Evolutionary conservation across 2,329 filamentous ascomycete species (phyloP).

Genomic region (Colletotrichum chrysophilum): DNA sequence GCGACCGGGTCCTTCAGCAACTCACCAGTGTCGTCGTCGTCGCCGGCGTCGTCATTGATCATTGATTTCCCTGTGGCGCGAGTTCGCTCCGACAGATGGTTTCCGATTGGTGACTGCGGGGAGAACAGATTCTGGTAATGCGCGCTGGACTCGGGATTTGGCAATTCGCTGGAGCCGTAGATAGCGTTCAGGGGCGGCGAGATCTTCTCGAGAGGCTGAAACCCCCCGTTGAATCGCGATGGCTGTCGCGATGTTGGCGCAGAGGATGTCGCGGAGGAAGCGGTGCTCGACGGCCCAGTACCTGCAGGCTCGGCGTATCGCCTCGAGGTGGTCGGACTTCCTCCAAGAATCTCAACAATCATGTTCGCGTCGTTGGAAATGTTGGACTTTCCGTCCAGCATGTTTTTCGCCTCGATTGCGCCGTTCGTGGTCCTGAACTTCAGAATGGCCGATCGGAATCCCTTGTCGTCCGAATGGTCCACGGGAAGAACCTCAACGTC

Average conservation of each 20-base stretch:
- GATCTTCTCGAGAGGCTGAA: conserved; percentile 65
- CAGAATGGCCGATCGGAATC: conserved; percentile 57
- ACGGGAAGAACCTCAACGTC: conserved; percentile 55
- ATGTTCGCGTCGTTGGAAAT: conserved; percentile 55
- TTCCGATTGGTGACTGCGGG: conserved; percentile 75
- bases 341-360: conserved; percentile 62
- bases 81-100: conserved; percentile 66
- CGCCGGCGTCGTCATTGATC: conserved; percentile 68
- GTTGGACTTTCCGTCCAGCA: conserved; percentile 61
- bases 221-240: conserved; percentile 64
- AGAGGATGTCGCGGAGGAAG: conserved; percentile 46
- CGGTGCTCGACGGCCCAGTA: conserved; percentile 30
- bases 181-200: conserved; percentile 64
- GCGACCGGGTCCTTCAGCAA: conserved; percentile 75
- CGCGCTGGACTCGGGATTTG: conserved; percentile 58
- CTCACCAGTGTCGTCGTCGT: conserved; percentile 74
- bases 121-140: conserved; percentile 72
- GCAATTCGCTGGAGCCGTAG: conserved; percentile 61
- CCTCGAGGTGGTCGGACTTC: conserved; percentile 38
- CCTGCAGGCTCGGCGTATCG: conserved; percentile 27
- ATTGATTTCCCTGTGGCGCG: conserved; percentile 72
- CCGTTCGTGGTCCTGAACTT: conserved; percentile 58
- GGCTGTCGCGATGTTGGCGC: conserved; percentile 57
- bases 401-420: conserved; percentile 61
- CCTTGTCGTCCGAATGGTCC: conserved; percentile 54